phyloP scores from a whole-genome alignment of 139 green algal genomes.

The Marvania coccoides region DNA sequence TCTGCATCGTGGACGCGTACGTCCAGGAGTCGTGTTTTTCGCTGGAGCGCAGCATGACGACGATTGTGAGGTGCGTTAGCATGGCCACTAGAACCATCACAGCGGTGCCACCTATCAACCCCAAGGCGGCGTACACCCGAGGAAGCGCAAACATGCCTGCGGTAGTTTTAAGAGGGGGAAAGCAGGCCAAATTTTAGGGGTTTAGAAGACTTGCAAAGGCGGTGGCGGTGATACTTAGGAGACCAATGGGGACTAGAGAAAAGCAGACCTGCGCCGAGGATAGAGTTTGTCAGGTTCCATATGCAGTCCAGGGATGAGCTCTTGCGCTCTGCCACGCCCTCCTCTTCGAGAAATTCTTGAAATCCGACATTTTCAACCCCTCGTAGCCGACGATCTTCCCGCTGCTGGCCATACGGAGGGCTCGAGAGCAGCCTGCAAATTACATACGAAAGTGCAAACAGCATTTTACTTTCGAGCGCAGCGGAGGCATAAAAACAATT shows the following conservation, averaged over 20 bases:
- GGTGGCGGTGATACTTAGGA: background rate
- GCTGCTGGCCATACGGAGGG: too few species aligned
- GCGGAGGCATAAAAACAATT: too few species aligned
- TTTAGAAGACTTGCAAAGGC: background rate
- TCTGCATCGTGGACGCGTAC: constrained; percentile 8
- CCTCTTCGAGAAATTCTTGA: too few species aligned
- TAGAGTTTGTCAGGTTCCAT: constrained; percentile 10
- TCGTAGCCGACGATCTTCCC: too few species aligned
- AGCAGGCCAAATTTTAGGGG: background rate
- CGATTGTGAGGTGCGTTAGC: constrained; percentile 6
- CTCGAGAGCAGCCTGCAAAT: too few species aligned
- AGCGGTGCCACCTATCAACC: background rate
- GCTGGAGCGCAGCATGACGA: background rate
- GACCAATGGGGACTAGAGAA: background rate
- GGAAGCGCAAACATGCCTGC: constrained; percentile 9
- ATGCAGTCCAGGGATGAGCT: constrained; percentile 4
- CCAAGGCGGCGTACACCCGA: constrained; percentile 5
- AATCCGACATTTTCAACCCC: too few species aligned
- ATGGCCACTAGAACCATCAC: background rate
- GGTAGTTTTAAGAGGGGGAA: background rate
- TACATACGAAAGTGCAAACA: too few species aligned
- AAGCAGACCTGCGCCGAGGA: constrained; percentile 8
- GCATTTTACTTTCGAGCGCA: too few species aligned
- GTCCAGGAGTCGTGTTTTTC: constrained; percentile 3
- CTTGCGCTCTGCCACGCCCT: background rate